Evolutionary conservation across 1,284 basidiomycete genomes (phyloP).

Genomic region (Porodaedalea pini): DNA sequence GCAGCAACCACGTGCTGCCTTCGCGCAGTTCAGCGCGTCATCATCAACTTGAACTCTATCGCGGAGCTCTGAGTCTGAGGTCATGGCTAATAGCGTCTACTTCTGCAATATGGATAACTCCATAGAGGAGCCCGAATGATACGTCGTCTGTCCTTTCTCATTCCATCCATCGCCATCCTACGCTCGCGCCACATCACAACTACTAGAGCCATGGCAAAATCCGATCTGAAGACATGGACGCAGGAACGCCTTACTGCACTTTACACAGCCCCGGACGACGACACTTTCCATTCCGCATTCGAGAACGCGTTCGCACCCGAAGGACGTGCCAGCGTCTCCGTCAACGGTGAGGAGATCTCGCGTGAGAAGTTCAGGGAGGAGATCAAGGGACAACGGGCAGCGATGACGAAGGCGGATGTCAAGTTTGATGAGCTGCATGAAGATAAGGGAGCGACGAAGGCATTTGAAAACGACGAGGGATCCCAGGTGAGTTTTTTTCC

Average conservation of each 20-base stretch:
- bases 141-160: too few species aligned
- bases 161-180: too few species aligned
- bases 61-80: too few species aligned
- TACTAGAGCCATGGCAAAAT: neutral
- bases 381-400: conserved; percentile 21
- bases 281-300: conserved; percentile 28
- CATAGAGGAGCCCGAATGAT: too few species aligned
- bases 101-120: too few species aligned
- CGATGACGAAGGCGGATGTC: conserved; percentile 25
- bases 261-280: conserved; percentile 31
- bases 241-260: conserved; percentile 25
- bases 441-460: too few species aligned
- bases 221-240: conserved; percentile 1
- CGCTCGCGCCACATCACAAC: too few species aligned
- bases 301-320: conserved; percentile 32
- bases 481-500: conserved; percentile 5
- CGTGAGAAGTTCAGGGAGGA: conserved; percentile 32
- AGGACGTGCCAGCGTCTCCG: conserved; percentile 23
- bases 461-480: too few species aligned
- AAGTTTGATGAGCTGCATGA: conserved; percentile 37
- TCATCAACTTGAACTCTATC: too few species aligned
- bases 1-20: too few species aligned
- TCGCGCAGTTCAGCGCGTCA: too few species aligned
- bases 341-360: conserved; percentile 32
- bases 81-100: too few species aligned